A percentile compares a stretch with the other conserved stretches of the same genome.
phyloP scores from a whole-genome alignment of 2,329 filamentous ascomycete species.

The Alternaria alternata region DNA sequence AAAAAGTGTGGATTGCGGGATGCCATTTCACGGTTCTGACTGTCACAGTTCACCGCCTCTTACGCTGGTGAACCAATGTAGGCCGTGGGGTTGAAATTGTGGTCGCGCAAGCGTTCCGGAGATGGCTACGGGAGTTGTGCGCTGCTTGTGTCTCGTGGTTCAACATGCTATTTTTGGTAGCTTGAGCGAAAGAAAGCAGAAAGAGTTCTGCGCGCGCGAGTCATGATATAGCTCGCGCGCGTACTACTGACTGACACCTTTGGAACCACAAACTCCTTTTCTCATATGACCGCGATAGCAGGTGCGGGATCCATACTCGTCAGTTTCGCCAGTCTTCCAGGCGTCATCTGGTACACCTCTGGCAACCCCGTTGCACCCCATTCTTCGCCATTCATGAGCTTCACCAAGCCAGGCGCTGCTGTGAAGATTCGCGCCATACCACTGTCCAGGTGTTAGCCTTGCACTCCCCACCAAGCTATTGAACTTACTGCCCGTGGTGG shows the following conservation, averaged over 20 bases:
- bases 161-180: conserved; percentile 7
- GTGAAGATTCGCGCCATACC: conserved; percentile 41
- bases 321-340: conserved; percentile 19
- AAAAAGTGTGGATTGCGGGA: conserved; percentile 17
- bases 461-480: not conserved
- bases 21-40: conserved; percentile 10
- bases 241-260: not conserved
- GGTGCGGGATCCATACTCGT: not conserved
- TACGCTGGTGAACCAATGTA: conserved; percentile 6
- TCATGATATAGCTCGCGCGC: not conserved
- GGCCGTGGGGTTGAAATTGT: not conserved
- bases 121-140: not conserved
- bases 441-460: conserved; percentile 18
- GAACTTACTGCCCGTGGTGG: conserved; percentile 41
- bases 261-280: not conserved
- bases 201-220: conserved; percentile 5
- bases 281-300: conserved; percentile 21
- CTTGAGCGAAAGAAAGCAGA: not conserved
- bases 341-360: not conserved
- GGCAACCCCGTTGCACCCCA: not conserved
- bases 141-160: conserved; percentile 2
- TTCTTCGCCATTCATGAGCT: conserved; percentile 28
- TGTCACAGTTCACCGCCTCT: conserved; percentile 9
- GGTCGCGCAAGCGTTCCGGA: conserved; percentile 15
- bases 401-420: conserved; percentile 37